Percentiles rank a stretch among this genome's conserved stretches.
Conservation (phyloP, 768 basidiomycete species). For the Fibroporia radiculosa region DNA sequence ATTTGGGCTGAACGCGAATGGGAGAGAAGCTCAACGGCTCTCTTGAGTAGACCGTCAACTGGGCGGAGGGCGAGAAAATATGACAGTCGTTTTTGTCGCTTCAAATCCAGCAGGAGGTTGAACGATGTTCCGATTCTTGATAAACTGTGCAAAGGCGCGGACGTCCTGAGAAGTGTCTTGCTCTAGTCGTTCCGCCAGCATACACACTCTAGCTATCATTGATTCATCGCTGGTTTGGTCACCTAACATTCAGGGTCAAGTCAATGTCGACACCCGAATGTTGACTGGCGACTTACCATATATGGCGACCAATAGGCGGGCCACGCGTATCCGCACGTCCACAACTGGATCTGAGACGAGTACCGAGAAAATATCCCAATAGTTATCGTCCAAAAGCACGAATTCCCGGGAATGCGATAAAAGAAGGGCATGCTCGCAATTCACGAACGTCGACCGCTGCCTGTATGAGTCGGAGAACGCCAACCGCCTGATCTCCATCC, state of each 20-base stretch:
- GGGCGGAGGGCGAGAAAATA: conserved; percentile 24
- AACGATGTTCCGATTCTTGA: conserved; percentile 3
- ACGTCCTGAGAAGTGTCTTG: conserved; percentile 56
- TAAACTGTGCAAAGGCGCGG: conserved; percentile 41
- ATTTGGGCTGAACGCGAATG: too few species aligned
- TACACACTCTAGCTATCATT: conserved; percentile 7
- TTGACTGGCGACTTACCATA: conserved; percentile 38
- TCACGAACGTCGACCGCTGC: conserved; percentile 50
- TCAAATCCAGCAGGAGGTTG: conserved; percentile 1
- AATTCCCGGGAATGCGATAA: conserved; percentile 25
- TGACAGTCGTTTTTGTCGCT: conserved; percentile 12
- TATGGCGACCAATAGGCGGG: conserved; percentile 57
- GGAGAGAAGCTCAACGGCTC: too few species aligned
- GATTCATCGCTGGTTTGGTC: conserved; percentile 10
- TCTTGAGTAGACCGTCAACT: conserved; percentile 14
- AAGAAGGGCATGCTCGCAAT: conserved; percentile 61
- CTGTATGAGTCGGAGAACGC: conserved; percentile 13
- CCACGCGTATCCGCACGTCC: conserved; percentile 80
- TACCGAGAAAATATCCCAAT: conserved; percentile 46
- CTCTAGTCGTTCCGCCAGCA: conserved; percentile 38
- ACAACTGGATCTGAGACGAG: conserved; percentile 64
- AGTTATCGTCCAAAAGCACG: conserved; percentile 33
- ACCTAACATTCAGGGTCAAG: conserved; percentile 10
- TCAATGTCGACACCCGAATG: conserved; percentile 1
- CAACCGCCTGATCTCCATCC: conserved; percentile 10